These are phyloP conservation scores for Leccinum subtestaceum DNA, from an alignment of 768 basidiomycete species.

Conservation along the genomic window DNA sequence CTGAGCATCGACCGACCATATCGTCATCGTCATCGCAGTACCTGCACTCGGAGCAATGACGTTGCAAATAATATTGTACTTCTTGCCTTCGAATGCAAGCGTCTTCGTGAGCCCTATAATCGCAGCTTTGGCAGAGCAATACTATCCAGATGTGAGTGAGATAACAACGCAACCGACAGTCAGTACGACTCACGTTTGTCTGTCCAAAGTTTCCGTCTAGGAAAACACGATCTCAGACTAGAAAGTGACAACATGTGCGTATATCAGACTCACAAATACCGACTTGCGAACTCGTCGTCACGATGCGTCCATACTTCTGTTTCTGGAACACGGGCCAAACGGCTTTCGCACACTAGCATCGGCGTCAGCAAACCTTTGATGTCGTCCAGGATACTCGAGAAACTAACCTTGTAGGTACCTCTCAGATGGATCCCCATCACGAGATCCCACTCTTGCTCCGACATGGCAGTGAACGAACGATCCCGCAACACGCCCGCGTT, in stretches of 20 bases:
- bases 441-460: conserved; percentile 90
- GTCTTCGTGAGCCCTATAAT: conserved; percentile 90
- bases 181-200: conserved; percentile 58
- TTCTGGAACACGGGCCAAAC: conserved; percentile 97
- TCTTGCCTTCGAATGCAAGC: conserved; percentile 86
- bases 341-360: conserved; percentile 79
- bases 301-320: conserved; percentile 93
- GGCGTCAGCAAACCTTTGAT: background rate
- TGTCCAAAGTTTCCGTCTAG: conserved; percentile 96
- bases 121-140: conserved; percentile 90
- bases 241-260: background rate
- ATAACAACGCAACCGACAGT: background rate
- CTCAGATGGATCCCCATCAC: conserved; percentile 87
- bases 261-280: conserved; percentile 73
- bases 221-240: background rate
- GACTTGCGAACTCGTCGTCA: conserved; percentile 90
- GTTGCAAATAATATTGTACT: conserved; percentile 90
- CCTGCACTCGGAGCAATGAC: conserved; percentile 84
- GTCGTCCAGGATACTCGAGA: background rate
- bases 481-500: conserved; percentile 95
- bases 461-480: conserved; percentile 88
- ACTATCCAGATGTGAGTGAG: conserved; percentile 39
- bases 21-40: conserved; percentile 86
- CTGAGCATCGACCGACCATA: conserved; percentile 48
- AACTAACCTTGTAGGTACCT: conserved; percentile 80